Evolutionary conservation across 768 basidiomycete genomes (phyloP).

Genomic region (Termitomyces titanicus): DNA sequence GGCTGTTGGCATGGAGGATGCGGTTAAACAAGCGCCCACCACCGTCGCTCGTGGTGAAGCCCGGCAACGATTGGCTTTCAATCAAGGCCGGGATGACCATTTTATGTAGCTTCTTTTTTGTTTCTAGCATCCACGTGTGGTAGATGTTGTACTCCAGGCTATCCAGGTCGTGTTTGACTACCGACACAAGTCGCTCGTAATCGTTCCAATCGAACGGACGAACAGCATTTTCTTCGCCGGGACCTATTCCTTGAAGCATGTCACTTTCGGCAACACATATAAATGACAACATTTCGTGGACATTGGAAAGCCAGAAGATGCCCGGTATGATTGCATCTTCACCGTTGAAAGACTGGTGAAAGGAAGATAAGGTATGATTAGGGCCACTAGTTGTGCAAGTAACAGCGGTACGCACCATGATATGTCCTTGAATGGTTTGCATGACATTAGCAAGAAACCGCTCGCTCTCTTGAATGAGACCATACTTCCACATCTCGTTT

Average conservation of each 20-base stretch:
- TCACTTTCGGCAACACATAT: constrained; percentile 99
- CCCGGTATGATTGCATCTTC: constrained; percentile 97
- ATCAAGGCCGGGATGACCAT: constrained; percentile 99
- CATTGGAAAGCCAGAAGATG: constrained; percentile 99
- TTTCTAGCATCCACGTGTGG: constrained; percentile 98
- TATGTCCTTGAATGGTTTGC: constrained; percentile 95
- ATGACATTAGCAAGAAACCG: constrained; percentile 98
- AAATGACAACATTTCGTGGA: constrained; percentile 98
- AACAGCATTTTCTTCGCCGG: constrained; percentile 88
- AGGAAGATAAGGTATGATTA: constrained; percentile 5
- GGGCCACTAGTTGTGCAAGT: constrained; percentile 2
- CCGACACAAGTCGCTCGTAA: constrained; percentile 94
- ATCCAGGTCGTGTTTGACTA: constrained; percentile 98
- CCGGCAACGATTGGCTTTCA: constrained; percentile 95
- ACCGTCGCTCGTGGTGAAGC: constrained; percentile 94
- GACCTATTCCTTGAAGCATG: constrained; percentile 96
- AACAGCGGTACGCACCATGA: constrained; percentile 70
- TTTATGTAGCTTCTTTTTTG: constrained; percentile 92
- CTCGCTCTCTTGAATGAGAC: constrained; percentile 94
- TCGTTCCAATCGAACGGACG: constrained; percentile 95
- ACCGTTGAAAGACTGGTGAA: constrained; percentile 72
- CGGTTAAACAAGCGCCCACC: constrained; percentile 93
- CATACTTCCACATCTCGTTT: constrained; percentile 99
- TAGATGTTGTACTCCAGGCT: constrained; percentile 99
- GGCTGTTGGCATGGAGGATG: constrained; percentile 77